Percentiles rank a stretch among this genome's conserved stretches.
phyloP scores from a whole-genome alignment of 2,329 filamentous ascomycete species.

The Blumeriella jaapii region DNA sequence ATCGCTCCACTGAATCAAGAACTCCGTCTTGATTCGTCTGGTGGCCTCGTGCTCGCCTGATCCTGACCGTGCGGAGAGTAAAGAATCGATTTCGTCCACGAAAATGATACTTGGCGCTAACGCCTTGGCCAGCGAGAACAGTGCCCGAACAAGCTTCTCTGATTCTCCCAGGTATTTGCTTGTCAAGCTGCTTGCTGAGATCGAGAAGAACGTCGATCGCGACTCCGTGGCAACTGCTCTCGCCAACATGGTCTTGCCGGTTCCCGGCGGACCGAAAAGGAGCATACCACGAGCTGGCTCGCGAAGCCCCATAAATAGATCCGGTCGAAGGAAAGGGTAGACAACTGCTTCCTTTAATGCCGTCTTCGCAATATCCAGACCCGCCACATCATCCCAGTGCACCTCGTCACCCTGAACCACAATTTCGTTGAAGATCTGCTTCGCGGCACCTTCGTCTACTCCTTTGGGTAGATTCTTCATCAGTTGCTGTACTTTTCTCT shows the following conservation, averaged over 20 bases:
- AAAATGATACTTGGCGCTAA: conserved; percentile 95
- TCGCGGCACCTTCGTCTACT: conserved; percentile 70
- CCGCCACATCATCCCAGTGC: conserved; percentile 87
- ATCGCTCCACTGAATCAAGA: conserved; percentile 95
- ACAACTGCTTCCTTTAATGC: conserved; percentile 93
- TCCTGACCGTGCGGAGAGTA: conserved; percentile 74
- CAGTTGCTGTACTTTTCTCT: conserved; percentile 49
- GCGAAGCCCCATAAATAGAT: conserved; percentile 88
- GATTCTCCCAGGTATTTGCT: conserved; percentile 95
- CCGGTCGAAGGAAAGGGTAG: conserved; percentile 89
- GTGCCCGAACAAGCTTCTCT: conserved; percentile 86
- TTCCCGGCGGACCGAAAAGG: conserved; percentile 92
- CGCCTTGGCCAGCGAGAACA: conserved; percentile 81
- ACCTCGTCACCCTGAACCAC: conserved; percentile 91
- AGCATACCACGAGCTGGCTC: conserved; percentile 94
- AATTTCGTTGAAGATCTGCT: conserved; percentile 92
- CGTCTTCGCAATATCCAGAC: conserved; percentile 79
- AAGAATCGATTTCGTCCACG: conserved; percentile 93
- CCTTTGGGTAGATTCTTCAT: conserved; percentile 72
- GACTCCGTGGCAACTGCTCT: conserved; percentile 91
- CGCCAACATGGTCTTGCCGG: conserved; percentile 96
- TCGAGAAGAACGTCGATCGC: conserved; percentile 91
- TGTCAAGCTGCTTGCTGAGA: conserved; percentile 86
- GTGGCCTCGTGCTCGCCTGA: conserved; percentile 88
- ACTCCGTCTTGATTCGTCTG: conserved; percentile 91